Evolutionary conservation across 441 rosid species (phyloP).

Genomic region (Croton laevigatus): DNA sequence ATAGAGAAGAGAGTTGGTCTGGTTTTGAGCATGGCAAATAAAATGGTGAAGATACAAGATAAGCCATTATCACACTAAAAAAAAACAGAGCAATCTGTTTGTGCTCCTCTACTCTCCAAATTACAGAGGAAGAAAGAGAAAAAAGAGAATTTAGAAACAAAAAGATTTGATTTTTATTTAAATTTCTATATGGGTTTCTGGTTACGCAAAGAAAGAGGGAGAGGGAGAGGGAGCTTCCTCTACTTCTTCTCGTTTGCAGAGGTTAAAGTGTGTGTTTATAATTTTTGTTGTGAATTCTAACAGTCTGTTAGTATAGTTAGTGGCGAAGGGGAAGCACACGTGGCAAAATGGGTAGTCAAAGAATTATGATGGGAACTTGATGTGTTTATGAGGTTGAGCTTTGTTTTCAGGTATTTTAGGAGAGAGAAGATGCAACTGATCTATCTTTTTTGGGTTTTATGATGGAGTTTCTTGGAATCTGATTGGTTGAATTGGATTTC

Average conservation of each 20-base stretch:
- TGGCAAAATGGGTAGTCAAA: constrained; percentile 47
- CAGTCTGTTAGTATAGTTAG: constrained; percentile 39
- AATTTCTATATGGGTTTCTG: neutral
- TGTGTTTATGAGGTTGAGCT: constrained; percentile 36
- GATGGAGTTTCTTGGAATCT: constrained; percentile 52
- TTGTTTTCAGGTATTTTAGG: constrained; percentile 26
- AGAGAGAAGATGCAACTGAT: constrained; percentile 21
- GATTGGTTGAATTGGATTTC: constrained; percentile 66
- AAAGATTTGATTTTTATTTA: constrained; percentile 1
- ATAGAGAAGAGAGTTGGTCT: constrained; percentile 65
- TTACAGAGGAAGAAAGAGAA: constrained; percentile 14
- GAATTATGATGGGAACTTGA: constrained; percentile 17
- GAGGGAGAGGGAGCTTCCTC: constrained; percentile 3
- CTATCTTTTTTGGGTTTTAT: constrained; percentile 32
- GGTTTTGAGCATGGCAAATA: constrained; percentile 58
- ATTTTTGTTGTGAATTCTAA: constrained; percentile 23
- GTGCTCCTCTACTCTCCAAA: constrained; percentile 25
- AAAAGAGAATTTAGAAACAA: constrained; percentile 10
- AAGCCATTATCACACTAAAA: constrained; percentile 54
- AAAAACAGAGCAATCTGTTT: constrained; percentile 30
- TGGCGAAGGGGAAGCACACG: constrained; percentile 62
- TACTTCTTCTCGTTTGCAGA: neutral
- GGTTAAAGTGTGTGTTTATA: constrained; percentile 25
- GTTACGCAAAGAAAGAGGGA: neutral
- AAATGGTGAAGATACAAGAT: constrained; percentile 66